Percentiles rank a stretch among this genome's conserved stretches.
Evolutionary conservation across 2,329 filamentous ascomycete species (phyloP).

Genomic region (Tolypocladium tropicale): DNA sequence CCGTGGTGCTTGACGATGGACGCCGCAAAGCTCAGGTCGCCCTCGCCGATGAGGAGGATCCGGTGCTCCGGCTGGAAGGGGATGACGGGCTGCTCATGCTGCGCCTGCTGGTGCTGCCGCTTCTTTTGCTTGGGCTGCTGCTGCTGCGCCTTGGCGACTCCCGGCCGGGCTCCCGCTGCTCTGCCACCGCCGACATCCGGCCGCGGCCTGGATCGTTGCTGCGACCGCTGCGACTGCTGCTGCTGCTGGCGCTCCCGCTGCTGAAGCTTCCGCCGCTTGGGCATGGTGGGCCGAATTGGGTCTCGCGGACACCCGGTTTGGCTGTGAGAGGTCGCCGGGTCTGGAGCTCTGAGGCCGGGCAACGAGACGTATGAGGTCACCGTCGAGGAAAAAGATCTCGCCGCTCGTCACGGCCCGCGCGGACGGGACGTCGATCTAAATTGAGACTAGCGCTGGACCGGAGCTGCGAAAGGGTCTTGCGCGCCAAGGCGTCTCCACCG

Average conservation of each 20-base stretch:
- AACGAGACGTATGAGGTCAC: not conserved
- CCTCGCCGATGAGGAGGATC: conserved; percentile 71
- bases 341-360: no score
- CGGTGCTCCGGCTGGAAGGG: conserved; percentile 57
- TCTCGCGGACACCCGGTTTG: no score
- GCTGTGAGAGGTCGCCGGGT: not conserved
- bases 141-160: not conserved
- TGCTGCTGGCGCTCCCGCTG: conserved; percentile 3
- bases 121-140: conserved; percentile 6
- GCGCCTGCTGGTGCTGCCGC: conserved; percentile 13
- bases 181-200: conserved; percentile 5
- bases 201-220: conserved; percentile 5
- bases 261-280: conserved; percentile 9
- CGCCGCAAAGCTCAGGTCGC: conserved; percentile 68
- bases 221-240: not conserved
- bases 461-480: no score
- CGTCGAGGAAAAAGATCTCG: not conserved
- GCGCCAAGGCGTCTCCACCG: not conserved
- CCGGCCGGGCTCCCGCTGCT: conserved; percentile 4
- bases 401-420: not conserved
- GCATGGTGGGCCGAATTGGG: conserved; percentile 3
- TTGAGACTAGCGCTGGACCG: not conserved
- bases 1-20: conserved; percentile 56
- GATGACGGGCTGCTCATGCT: conserved; percentile 37
- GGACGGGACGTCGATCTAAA: not conserved